Percentiles rank a stretch among this genome's conserved stretches.
Conservation (phyloP, 2,329 filamentous ascomycete genomes). For the Aspergillus fructus region DNA sequence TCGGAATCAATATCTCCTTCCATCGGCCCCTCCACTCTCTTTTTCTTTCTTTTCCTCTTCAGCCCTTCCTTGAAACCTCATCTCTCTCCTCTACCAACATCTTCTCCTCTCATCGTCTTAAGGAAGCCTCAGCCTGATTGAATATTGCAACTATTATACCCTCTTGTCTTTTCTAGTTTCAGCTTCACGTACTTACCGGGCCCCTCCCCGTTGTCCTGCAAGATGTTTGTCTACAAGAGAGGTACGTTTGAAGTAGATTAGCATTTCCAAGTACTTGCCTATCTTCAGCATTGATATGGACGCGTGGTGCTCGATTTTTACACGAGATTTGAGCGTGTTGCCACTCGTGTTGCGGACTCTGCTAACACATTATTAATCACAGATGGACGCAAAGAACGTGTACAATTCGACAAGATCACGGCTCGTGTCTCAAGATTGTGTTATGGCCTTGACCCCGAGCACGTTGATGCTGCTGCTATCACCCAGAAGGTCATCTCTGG, state of each 20-base stretch:
- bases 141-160: conserved; percentile 14
- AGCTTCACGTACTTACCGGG: conserved; percentile 13
- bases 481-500: conserved; percentile 99
- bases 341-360: conserved; percentile 14
- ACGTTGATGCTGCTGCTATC: conserved; percentile 96
- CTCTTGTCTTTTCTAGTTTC: conserved; percentile 18
- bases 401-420: conserved; percentile 99
- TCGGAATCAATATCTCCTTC: conserved; percentile 33
- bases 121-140: conserved; percentile 8
- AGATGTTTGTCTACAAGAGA: conserved; percentile 65
- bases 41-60: conserved; percentile 24
- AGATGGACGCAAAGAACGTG: conserved; percentile 99
- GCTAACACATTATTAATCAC: conserved; percentile 22
- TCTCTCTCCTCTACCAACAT: not conserved
- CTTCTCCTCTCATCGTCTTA: conserved; percentile 6
- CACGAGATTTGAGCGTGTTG: conserved; percentile 10
- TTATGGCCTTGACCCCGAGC: conserved; percentile 92
- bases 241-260: conserved; percentile 44
- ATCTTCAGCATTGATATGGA: not conserved
- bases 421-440: conserved; percentile 95
- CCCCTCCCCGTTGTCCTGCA: conserved; percentile 23
- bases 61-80: conserved; percentile 14
- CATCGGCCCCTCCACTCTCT: conserved; percentile 28
- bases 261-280: not conserved
- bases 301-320: not conserved